Evolutionary conservation across 2,329 filamentous ascomycete species (phyloP).

Genomic region (Pleurostoma richardsiae): DNA sequence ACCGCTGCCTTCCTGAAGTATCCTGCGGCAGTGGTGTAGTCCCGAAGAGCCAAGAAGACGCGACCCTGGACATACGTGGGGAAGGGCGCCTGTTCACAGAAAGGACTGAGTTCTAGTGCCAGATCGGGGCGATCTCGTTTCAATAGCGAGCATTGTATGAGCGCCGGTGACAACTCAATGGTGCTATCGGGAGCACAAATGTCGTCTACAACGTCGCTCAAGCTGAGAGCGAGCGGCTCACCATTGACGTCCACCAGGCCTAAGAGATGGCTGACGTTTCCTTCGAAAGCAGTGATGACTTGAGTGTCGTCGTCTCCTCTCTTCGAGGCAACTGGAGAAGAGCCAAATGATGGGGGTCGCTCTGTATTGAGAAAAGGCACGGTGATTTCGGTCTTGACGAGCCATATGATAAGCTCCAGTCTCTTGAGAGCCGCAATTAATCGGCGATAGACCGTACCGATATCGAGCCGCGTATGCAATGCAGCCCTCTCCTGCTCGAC

Average conservation of each 20-base stretch:
- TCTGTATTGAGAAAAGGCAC: constrained; percentile 39
- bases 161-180: constrained; percentile 55
- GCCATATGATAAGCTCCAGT: constrained; percentile 69
- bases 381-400: constrained; percentile 54
- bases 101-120: constrained; percentile 51
- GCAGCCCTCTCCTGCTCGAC: constrained; percentile 64
- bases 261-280: constrained; percentile 57
- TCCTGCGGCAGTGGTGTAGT: constrained; percentile 66
- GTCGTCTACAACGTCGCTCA: constrained; percentile 64
- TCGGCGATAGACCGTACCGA: constrained; percentile 64
- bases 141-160: constrained; percentile 58
- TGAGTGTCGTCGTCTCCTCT: constrained; percentile 40
- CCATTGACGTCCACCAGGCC: constrained; percentile 53
- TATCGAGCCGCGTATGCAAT: constrained; percentile 54
- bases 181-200: constrained; percentile 61
- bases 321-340: constrained; percentile 25
- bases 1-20: constrained; percentile 81
- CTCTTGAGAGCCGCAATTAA: constrained; percentile 68
- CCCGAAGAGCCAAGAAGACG: constrained; percentile 66
- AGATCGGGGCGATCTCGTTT: constrained; percentile 56
- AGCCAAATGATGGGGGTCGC: constrained; percentile 21
- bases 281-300: constrained; percentile 54
- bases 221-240: constrained; percentile 49
- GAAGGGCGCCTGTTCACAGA: constrained; percentile 54
- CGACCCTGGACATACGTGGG: constrained; percentile 82